phyloP scores from a whole-genome alignment of 495 filamentous ascomycete genomes.

The Polyplosphaeria fusca region DNA sequence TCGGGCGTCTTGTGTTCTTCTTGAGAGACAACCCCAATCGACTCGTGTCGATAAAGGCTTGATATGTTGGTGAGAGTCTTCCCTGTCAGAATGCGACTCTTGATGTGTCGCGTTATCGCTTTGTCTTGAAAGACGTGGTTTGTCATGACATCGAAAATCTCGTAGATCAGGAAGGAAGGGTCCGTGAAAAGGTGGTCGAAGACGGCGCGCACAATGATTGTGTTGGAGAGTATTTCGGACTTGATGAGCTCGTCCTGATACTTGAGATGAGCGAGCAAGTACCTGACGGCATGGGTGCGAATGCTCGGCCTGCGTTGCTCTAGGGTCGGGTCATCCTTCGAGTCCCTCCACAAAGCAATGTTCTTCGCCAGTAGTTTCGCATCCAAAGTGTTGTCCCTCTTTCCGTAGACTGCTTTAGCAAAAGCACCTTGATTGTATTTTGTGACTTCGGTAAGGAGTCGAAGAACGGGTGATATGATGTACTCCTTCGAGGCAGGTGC shows the following conservation, averaged over 20 bases:
- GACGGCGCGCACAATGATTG: slow-evolving; percentile 54
- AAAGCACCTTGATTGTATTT: slow-evolving; percentile 77
- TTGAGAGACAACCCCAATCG: slow-evolving; percentile 42
- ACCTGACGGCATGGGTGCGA: slow-evolving; percentile 70
- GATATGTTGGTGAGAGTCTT: slow-evolving; percentile 68
- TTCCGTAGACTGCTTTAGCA: slow-evolving; percentile 65
- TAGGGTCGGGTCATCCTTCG: slow-evolving; percentile 12
- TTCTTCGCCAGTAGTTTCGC: slow-evolving; percentile 62
- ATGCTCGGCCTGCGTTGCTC: slow-evolving; percentile 60
- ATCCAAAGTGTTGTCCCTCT: slow-evolving; percentile 64
- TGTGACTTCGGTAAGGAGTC: slow-evolving; percentile 73
- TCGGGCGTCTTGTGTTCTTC: slow-evolving; percentile 48
- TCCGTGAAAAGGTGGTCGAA: slow-evolving; percentile 69
- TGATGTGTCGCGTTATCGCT: slow-evolving; percentile 64
- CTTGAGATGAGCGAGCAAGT: slow-evolving; percentile 69
- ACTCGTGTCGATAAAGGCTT: slow-evolving; percentile 56
- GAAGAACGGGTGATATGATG: slow-evolving; percentile 77
- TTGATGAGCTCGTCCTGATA: slow-evolving; percentile 68
- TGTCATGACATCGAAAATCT: slow-evolving; percentile 64
- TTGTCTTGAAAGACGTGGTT: slow-evolving; percentile 66
- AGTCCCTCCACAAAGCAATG: slow-evolving; percentile 49
- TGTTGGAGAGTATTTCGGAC: slow-evolving; percentile 68
- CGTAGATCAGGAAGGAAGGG: slow-evolving; percentile 62
- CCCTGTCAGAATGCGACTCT: slow-evolving; percentile 67
- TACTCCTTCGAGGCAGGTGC: slow-evolving; percentile 74